phyloP scores from a whole-genome alignment of 352 stramenopile species.

The Phytopythium kandeliae region DNA sequence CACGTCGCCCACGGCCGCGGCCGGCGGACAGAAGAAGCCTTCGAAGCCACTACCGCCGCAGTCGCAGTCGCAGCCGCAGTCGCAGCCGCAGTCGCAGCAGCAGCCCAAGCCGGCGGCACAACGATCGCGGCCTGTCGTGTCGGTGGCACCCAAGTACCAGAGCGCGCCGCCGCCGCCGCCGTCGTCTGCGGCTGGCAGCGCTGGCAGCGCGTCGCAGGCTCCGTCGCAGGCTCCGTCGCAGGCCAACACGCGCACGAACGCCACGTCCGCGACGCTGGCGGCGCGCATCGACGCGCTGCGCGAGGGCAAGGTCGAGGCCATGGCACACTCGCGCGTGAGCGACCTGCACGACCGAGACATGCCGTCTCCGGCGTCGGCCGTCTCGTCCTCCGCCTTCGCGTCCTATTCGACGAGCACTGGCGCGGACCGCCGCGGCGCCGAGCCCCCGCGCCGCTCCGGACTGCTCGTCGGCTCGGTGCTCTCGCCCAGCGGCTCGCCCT shows the following conservation, averaged over 20 bases:
- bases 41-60: too few species aligned
- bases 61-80: too few species aligned
- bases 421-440: slow-evolving; percentile 5
- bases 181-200: too few species aligned
- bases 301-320: slow-evolving; percentile 30
- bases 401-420: slow-evolving; percentile 4
- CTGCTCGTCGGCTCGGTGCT: slow-evolving; percentile 32
- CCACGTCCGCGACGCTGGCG: slow-evolving; percentile 32
- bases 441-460: slow-evolving; percentile 14
- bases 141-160: slow-evolving; percentile 21
- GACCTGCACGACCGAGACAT: slow-evolving; percentile 14
- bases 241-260: not conserved
- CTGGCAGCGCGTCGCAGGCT: too few species aligned
- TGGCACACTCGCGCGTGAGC: slow-evolving; percentile 50
- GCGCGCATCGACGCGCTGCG: slow-evolving; percentile 59
- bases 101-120: slow-evolving; percentile 9
- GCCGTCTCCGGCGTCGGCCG: slow-evolving; percentile 2
- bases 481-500: slow-evolving; percentile 24
- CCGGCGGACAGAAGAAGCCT: slow-evolving; percentile 15
- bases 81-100: slow-evolving; percentile 3
- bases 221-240: too few species aligned
- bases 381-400: slow-evolving; percentile 6
- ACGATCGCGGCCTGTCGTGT: slow-evolving; percentile 14
- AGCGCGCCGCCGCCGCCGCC: slow-evolving; percentile 14
- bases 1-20: slow-evolving; percentile 25